Base-by-base conservation (phyloP, 768 basidiomycete species). In the Suillus alpinus region DNA sequence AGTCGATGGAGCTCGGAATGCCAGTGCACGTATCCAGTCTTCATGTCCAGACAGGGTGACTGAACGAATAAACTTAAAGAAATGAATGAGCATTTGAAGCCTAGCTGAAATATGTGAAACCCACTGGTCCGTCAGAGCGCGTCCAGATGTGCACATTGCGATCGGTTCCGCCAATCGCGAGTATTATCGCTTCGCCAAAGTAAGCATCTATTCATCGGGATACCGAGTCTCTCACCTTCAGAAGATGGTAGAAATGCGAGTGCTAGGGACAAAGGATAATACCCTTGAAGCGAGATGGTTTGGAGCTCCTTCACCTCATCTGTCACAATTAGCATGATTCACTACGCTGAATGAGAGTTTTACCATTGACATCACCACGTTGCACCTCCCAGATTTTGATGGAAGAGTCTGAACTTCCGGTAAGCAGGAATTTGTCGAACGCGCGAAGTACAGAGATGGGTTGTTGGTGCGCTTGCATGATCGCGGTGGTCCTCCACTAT, bases 21-120 rank as follows among this genome's bases (percentile, higher is more conserved):
- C 82, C 40, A 98, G 83, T 62, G 86, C 81, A 57, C 90, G 86
- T 58, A 98, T 82, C 97, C 97, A 99, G 68, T 99, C 96, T 79
- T 97, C 92, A 68, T 99, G 97, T 2, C 97, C 97, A 13, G 83
- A 76, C 52, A 92, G 77, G 0, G 78, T 75, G 3, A 84, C 83
- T 20, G 86, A 83, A 58, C 75, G 79, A 14, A 86, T 77, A 69
- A 88, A 90, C 89, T 88, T 49, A 13, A 9, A 16, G 40, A 49
- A 34, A 31, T 12, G 16, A 34, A 20, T 23, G 8, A 56, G 13
- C 50, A 41, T 26, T 60, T 49, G 9, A 43, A 53, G 55, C 36
- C 34, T 47, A 31, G 39, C 39, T 20, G 62, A 64, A 39, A 36
- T 16, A 59, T 32, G 8, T 40, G 23, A 47, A 10, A 70, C 81